Base-by-base conservation (phyloP, 106 monocot species). In the Apostasia shenzhenica region DNA sequence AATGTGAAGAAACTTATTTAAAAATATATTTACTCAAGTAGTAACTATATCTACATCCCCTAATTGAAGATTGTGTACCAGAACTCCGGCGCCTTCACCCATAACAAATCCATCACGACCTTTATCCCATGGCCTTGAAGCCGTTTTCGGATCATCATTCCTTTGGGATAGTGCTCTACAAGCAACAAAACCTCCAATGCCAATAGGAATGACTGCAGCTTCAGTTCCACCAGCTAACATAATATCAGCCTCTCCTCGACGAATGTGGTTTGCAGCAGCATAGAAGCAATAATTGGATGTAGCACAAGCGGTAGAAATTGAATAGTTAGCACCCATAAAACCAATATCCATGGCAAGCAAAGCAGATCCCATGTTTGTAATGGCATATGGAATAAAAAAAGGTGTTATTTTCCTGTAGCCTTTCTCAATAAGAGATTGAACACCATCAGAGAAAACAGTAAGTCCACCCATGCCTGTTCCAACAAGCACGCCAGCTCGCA, bases 191-290 rank as follows among this genome's bases (percentile, higher is more conserved):
- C 78, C 83, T 39, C 74, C 83, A 62, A 86, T 53, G 5, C 74
- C 82, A 45, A 64, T 79, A 1, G 86, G 86, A 10, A 73, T 11
- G 59, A 86, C 71, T 0, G 79, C 67, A 12, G 86, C 78, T 13
- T 86, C 83, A 0, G 83, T 81, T 2, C 87, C 87, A 2, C 87
- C 87, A 26, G 69, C 74, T 4, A 87, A 6, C 68, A 87, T 83
- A 2, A 87, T 54, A 49, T 87, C 87, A 44, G 80, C 83, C 41
- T 83, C 87, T 8, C 87, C 87, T 3, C 75, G 68, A 7, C 77
- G 67, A 2, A 87, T 87, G 56, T 87, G 87, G 51, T 83, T 87
- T 6, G 83, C 87, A 38, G 87, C 87, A 14, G 83, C 74, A 65
- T 72, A 83, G 62, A 87, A 61, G 69, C 87, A 87, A 55, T 75